Evolutionary conservation across 1,139 yeast genomes (phyloP).

Genomic region (Zygosaccharomyces sapae): DNA sequence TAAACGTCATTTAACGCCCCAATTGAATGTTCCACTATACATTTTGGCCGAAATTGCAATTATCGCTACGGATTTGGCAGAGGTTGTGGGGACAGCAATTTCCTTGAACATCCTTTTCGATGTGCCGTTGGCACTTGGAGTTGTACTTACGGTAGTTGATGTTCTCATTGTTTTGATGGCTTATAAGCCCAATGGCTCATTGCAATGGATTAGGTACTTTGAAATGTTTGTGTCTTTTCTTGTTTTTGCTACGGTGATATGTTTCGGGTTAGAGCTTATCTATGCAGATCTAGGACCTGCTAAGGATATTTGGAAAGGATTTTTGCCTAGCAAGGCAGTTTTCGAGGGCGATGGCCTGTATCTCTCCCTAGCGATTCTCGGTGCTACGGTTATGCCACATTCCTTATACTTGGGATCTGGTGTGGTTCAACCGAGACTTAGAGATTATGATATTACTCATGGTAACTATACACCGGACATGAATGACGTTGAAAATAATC

Average conservation of each 20-base stretch:
- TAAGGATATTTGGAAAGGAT: conserved; percentile 47
- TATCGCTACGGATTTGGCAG: conserved; percentile 77
- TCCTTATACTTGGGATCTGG: conserved; percentile 72
- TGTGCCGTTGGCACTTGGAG: conserved; percentile 64
- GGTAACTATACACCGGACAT: conserved; percentile 41
- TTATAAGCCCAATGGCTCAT: conserved; percentile 65
- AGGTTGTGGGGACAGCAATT: conserved; percentile 78
- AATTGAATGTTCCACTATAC: conserved; percentile 55
- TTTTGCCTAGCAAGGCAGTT: conserved; percentile 56
- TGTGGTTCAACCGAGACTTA: conserved; percentile 66
- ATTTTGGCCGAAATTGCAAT: conserved; percentile 69
- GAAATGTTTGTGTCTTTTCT: conserved; percentile 61
- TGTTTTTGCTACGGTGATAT: conserved; percentile 60
- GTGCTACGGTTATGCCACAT: conserved; percentile 84
- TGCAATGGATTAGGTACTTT: conserved; percentile 61
- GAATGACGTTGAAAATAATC: conserved; percentile 32
- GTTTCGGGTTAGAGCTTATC: conserved; percentile 59
- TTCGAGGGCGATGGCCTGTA: conserved; percentile 57
- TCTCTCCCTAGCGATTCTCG: conserved; percentile 67
- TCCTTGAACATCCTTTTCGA: conserved; percentile 64
- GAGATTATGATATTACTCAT: conserved; percentile 55
- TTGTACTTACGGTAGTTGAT: conserved; percentile 65
- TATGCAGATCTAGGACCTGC: conserved; percentile 44
- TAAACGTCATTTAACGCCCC: conserved; percentile 55
- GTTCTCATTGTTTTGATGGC: conserved; percentile 65